phyloP scores from a whole-genome alignment of 805 yeast genomes.

The Yamadazyma philogaea region DNA sequence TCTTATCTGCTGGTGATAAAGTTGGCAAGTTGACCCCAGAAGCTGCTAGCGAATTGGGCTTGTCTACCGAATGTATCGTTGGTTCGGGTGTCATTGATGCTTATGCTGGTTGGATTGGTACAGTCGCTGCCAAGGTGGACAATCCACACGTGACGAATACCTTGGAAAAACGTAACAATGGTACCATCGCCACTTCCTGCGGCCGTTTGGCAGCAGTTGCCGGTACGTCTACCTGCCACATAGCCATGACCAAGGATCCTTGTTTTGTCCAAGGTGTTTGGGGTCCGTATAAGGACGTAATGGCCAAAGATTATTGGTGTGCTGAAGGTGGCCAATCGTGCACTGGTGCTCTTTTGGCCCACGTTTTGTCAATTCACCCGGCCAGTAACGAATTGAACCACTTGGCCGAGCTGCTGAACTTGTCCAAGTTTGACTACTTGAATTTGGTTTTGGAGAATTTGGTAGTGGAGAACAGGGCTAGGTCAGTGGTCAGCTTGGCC shows the following conservation, averaged over 20 bases:
- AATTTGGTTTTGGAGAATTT: slow-evolving; percentile 72
- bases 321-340: slow-evolving; percentile 99
- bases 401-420: slow-evolving; percentile 62
- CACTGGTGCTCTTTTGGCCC: slow-evolving; percentile 91
- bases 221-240: slow-evolving; percentile 96
- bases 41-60: slow-evolving; percentile 81
- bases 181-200: slow-evolving; percentile 55
- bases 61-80: slow-evolving; percentile 74
- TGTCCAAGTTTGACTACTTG: slow-evolving; percentile 78
- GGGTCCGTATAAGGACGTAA: slow-evolving; percentile 96
- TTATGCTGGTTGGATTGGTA: slow-evolving; percentile 98
- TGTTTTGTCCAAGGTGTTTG: slow-evolving; percentile 94
- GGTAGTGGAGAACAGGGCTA: slow-evolving; percentile 50
- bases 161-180: slow-evolving; percentile 37
- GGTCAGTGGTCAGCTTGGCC: slow-evolving; percentile 78
- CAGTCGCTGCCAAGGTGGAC: slow-evolving; percentile 88
- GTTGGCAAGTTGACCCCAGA: slow-evolving; percentile 67
- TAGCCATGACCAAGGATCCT: slow-evolving; percentile 79
- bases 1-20: slow-evolving; percentile 83
- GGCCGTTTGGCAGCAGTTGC: slow-evolving; percentile 97
- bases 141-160: slow-evolving; percentile 51
- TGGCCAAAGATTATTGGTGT: slow-evolving; percentile 88
- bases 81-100: slow-evolving; percentile 98
- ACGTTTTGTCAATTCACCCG: slow-evolving; percentile 84
- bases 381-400: slow-evolving; percentile 71